phyloP scores from a whole-genome alignment of 148 eudicot species.

The Bassia scoparia region DNA sequence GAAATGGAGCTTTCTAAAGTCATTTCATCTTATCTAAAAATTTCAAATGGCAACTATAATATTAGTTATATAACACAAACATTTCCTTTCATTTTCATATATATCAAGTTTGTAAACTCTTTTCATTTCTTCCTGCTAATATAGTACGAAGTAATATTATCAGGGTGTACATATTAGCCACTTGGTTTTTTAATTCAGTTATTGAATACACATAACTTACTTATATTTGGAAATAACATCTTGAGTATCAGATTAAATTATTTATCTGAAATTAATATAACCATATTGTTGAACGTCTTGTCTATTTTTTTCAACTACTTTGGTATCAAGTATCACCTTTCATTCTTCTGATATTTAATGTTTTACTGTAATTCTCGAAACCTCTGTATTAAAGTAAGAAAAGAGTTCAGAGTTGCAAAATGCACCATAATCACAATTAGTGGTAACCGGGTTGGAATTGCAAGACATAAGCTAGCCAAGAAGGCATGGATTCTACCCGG shows the following conservation, averaged over 20 bases:
- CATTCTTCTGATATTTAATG: too few relatives aligned
- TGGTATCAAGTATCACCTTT: neutral
- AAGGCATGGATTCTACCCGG: slow-evolving; percentile 48
- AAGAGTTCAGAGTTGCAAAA: slow-evolving; percentile 35
- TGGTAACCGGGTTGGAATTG: slow-evolving; percentile 39
- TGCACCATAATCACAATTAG: slow-evolving; percentile 47
- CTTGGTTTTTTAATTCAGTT: neutral
- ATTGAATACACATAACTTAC: neutral
- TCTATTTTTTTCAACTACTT: neutral
- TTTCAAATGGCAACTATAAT: neutral
- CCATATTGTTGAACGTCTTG: neutral
- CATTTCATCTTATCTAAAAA: neutral
- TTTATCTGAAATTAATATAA: neutral
- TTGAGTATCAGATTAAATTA: neutral
- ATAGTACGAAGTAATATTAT: neutral
- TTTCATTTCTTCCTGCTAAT: neutral
- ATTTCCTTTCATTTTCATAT: too few relatives aligned
- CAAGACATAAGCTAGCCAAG: slow-evolving; percentile 47
- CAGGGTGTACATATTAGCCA: neutral
- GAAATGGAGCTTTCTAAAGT: neutral
- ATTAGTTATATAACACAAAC: too few relatives aligned
- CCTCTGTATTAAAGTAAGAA: too few relatives aligned
- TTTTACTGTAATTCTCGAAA: too few relatives aligned
- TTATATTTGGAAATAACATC: neutral
- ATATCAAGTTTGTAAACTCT: too few relatives aligned